Evolutionary conservation across 768 basidiomycete species (phyloP).

Genomic region (Tephrocybe sp.): DNA sequence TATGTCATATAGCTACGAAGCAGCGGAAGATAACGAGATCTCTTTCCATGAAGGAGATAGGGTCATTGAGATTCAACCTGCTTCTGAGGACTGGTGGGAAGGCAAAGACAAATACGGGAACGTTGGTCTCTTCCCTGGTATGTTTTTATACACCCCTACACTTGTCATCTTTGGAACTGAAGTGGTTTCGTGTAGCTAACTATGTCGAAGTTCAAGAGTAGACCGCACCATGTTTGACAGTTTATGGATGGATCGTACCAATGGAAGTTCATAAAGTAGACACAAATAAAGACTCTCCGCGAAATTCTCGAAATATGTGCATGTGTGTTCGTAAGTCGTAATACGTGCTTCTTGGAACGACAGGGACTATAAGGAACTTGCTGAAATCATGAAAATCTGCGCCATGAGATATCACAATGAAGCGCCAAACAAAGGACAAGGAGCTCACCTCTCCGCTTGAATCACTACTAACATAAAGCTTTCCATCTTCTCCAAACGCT

Average conservation of each 20-base stretch:
- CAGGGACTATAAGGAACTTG: background rate
- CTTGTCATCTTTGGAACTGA: background rate
- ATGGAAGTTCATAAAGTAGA: no score
- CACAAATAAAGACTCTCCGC: background rate
- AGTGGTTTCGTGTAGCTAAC: conserved; percentile 21
- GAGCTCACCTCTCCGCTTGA: conserved; percentile 40
- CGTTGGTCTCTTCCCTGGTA: conserved; percentile 77
- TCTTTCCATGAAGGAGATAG: conserved; percentile 81
- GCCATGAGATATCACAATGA: no score
- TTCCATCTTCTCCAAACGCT: conserved; percentile 32
- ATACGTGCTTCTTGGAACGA: background rate
- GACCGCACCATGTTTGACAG: background rate
- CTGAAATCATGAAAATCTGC: conserved; percentile 9
- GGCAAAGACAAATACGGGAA: conserved; percentile 58
- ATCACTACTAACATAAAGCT: conserved; percentile 42
- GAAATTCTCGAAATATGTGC: background rate
- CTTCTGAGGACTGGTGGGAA: conserved; percentile 90
- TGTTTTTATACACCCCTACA: conserved; percentile 23
- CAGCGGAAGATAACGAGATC: conserved; percentile 89
- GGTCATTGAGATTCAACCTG: conserved; percentile 77
- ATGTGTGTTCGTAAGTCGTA: background rate
- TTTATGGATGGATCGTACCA: background rate
- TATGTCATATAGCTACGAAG: conserved; percentile 65
- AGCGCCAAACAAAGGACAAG: no score
- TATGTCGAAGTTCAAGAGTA: conserved; percentile 34